These are phyloP conservation scores for Cenchrus fungigraminus DNA, from an alignment of 176 grass and related monocot genomes.

Conservation along the genomic window DNA sequence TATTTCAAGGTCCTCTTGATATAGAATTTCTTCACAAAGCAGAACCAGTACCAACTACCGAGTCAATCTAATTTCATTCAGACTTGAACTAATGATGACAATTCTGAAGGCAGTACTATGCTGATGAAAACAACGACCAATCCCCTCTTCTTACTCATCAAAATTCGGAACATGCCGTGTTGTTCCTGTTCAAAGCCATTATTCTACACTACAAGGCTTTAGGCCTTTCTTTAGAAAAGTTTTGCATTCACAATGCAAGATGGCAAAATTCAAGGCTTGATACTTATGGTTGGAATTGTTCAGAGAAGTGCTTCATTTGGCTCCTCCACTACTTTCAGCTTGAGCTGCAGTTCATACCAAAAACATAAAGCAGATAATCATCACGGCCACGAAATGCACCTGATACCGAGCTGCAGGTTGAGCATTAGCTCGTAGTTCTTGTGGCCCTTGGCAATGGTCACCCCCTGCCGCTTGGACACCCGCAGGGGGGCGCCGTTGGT, in stretches of 20 bases:
- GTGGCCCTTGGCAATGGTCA: constrained; percentile 83
- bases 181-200: constrained; percentile 9
- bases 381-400: constrained; percentile 46
- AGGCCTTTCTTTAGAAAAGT: neutral
- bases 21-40: constrained; percentile 19
- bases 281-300: no score
- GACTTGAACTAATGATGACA: neutral
- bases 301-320: neutral
- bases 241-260: neutral
- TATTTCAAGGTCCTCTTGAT: neutral
- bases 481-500: constrained; percentile 22
- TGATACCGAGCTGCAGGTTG: constrained; percentile 94
- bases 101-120: neutral
- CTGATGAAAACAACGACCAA: neutral
- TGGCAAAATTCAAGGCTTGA: neutral
- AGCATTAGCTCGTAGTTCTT: constrained; percentile 99
- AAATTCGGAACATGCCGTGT: neutral
- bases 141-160: constrained; percentile 7
- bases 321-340: neutral
- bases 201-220: neutral
- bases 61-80: constrained; percentile 11
- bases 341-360: neutral
- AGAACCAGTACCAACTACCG: neutral
- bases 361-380: neutral
- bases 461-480: constrained; percentile 63